phyloP scores from a whole-genome alignment of 345 rosid genomes.

The Trapa incisa region DNA sequence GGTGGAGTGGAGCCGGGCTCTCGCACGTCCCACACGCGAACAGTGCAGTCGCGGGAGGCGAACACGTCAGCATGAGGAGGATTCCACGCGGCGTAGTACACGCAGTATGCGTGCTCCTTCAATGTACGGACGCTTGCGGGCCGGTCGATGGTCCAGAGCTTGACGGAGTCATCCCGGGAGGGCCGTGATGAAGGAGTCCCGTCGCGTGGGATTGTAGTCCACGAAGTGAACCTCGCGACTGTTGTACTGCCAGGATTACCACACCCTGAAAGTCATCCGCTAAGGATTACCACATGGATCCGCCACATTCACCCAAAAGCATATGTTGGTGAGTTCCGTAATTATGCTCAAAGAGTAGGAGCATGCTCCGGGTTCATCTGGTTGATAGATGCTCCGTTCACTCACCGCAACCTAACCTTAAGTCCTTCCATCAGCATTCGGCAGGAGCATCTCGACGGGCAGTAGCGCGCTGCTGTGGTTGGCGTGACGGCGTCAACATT shows the following conservation, averaged over 20 bases:
- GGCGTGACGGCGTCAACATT: slow-evolving; percentile 4
- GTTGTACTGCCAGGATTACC: slow-evolving; percentile 60
- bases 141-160: slow-evolving; percentile 90
- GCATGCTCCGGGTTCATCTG: not conserved
- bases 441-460: not conserved
- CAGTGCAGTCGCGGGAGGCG: slow-evolving; percentile 81
- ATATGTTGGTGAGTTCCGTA: not conserved
- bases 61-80: slow-evolving; percentile 84
- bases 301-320: not conserved
- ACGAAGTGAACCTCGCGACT: slow-evolving; percentile 79
- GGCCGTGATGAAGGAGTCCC: slow-evolving; percentile 76
- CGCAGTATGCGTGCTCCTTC: slow-evolving; percentile 83
- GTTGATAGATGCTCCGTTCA: not conserved
- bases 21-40: slow-evolving; percentile 77
- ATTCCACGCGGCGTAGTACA: slow-evolving; percentile 73
- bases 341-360: not conserved
- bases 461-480: not conserved
- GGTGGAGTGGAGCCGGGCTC: slow-evolving; percentile 83
- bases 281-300: not conserved
- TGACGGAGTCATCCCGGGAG: slow-evolving; percentile 86
- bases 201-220: slow-evolving; percentile 83
- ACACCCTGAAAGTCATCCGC: not conserved
- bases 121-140: slow-evolving; percentile 73
- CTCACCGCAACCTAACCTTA: not conserved
- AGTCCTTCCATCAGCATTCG: not conserved